Conservation (phyloP, 2,329 filamentous ascomycete genomes). For the Trichoderma endophyticum region DNA sequence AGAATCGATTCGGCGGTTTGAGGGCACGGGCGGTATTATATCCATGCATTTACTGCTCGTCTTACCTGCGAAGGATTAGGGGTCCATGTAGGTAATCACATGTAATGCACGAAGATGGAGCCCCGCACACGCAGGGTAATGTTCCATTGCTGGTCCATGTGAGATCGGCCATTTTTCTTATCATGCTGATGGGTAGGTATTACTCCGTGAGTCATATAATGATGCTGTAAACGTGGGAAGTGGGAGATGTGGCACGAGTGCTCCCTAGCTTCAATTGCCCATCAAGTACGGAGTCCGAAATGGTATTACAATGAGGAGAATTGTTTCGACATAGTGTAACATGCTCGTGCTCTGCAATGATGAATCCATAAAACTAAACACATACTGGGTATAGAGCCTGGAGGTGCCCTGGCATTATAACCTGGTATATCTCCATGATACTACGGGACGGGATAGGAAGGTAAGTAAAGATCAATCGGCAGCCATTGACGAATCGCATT, state of each 20-base stretch:
- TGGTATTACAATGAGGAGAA: neutral
- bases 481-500: neutral
- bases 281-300: neutral
- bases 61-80: neutral
- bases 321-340: neutral
- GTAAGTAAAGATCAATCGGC: neutral
- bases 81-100: neutral
- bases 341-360: neutral
- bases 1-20: neutral
- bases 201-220: neutral
- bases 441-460: neutral
- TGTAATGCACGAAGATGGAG: conserved; percentile 4
- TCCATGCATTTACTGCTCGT: neutral
- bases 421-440: neutral
- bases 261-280: neutral
- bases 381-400: neutral
- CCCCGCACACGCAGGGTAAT: neutral
- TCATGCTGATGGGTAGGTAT: neutral
- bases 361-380: neutral
- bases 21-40: neutral
- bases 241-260: neutral
- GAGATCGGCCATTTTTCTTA: neutral
- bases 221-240: neutral
- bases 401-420: neutral
- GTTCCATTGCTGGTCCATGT: neutral